Conservation (phyloP, 2,329 filamentous ascomycete genomes). For the Eutypella sp. region DNA sequence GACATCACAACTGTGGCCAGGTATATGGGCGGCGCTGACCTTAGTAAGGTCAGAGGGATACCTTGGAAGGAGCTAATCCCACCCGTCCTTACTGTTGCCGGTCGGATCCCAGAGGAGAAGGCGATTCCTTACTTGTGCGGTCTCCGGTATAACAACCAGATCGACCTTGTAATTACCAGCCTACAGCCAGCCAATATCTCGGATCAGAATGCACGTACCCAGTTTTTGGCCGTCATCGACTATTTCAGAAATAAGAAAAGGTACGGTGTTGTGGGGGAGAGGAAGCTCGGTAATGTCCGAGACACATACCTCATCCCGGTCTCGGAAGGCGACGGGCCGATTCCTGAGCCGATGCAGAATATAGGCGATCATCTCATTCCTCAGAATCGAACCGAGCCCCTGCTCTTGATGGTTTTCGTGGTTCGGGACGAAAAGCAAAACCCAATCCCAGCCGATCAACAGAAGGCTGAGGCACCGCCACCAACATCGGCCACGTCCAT, state of each 20-base stretch:
- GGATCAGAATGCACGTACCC: conserved; percentile 52
- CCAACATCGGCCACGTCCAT: conserved; percentile 24
- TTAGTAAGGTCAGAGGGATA: conserved; percentile 45
- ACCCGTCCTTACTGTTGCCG: conserved; percentile 63
- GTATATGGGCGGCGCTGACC: conserved; percentile 78
- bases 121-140: conserved; percentile 90
- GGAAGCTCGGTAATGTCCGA: conserved; percentile 68
- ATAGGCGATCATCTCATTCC: conserved; percentile 81
- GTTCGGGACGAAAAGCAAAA: conserved; percentile 57
- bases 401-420: conserved; percentile 81
- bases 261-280: conserved; percentile 83
- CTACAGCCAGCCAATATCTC: conserved; percentile 54
- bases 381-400: conserved; percentile 63
- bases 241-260: conserved; percentile 80
- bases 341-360: conserved; percentile 84
- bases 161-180: conserved; percentile 78
- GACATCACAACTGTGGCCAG: conserved; percentile 73
- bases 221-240: conserved; percentile 74
- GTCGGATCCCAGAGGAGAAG: conserved; percentile 74
- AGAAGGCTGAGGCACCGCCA: conserved; percentile 15
- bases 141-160: conserved; percentile 73
- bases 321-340: conserved; percentile 60
- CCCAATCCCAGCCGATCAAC: conserved; percentile 25
- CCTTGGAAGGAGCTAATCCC: conserved; percentile 76
- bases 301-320: conserved; percentile 91